These are phyloP conservation scores for Termitomyces sp. DNA, from an alignment of 768 basidiomycete species.

Conservation along the genomic window DNA sequence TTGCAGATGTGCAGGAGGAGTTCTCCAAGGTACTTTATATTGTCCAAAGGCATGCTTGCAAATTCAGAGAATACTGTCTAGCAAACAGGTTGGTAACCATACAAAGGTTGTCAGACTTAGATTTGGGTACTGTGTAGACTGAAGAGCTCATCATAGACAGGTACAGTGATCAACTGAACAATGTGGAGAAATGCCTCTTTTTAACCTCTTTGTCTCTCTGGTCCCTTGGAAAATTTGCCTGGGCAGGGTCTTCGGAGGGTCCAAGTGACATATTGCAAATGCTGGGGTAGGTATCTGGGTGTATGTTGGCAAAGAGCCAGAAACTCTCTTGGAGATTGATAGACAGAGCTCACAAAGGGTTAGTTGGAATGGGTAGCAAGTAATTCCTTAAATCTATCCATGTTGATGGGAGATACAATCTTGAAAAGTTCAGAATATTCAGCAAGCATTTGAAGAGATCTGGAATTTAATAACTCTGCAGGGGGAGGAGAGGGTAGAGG, in stretches of 20 bases:
- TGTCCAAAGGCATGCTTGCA: neutral
- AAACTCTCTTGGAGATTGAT: neutral
- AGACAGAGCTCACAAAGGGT: neutral
- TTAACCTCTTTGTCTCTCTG: conserved; percentile 18
- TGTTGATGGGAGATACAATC: neutral
- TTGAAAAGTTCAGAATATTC: neutral
- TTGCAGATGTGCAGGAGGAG: neutral
- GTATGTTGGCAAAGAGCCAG: neutral
- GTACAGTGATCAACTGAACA: conserved; percentile 31
- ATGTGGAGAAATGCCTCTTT: conserved; percentile 12
- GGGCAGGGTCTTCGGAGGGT: neutral
- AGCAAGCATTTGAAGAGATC: too few relatives aligned
- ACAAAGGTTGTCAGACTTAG: conserved; percentile 20
- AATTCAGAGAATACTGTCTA: conserved; percentile 1
- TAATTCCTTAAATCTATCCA: neutral
- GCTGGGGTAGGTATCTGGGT: too few relatives aligned
- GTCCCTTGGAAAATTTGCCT: conserved; percentile 13
- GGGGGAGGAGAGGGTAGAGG: too few relatives aligned
- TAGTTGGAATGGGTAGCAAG: neutral
- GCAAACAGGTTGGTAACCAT: conserved; percentile 36
- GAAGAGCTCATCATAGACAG: conserved; percentile 16
- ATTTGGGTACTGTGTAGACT: conserved; percentile 30
- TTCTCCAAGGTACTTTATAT: neutral
- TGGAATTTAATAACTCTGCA: too few relatives aligned
- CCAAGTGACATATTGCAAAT: neutral